Evolutionary conservation across 805 yeast genomes (phyloP), one percentile per base, ranked within the genome.

Genomic region (Wickerhamomyces chambardii): DNA sequence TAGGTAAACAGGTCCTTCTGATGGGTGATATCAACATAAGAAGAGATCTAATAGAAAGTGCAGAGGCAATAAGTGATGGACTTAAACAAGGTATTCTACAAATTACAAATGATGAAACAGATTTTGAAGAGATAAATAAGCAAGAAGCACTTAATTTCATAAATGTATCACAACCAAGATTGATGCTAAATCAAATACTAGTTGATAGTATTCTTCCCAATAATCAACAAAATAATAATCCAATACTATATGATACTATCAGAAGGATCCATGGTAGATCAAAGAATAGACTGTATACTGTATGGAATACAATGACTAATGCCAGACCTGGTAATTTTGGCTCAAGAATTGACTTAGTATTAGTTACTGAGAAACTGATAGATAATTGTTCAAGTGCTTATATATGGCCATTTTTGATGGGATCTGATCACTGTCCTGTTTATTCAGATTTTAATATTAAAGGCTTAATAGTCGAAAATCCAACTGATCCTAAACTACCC

Each of bases 361-460:
- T 87, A 6, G 56, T 70, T 0, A 69, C 81, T 18, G 41, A 57
- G 8, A 45, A 43, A 0, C 41, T 81, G 32, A 46, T 59, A 4
- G 36, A 49, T 0, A 28, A 36, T 8, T 51, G 70, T 2, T 41
- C 50, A 4, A 55, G 64, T 30, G 68, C 75, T 1, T 56, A 55
- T 29, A 83, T 84, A n/a, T 69, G 83, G 70, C 79, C 86, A 0
- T 66, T 66, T 30, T 47, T 89, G 1, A 61, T 71, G 53, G 98
- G 98, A 0, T 85, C 96, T 0, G 98, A 90, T 54, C 98, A 90
- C 57, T 90, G 97, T 55, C 98, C 98, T 0, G 74, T 86, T 0
- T 86, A 55, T 49, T 68, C 86, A 2, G 97, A 86, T 53, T 49
- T 87, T 30, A 59, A 61, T 28, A 36, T 54, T 7, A 22, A 26